Evolutionary conservation across 2,329 filamentous ascomycete species (phyloP), one percentile per base, ranked within the genome.

Genomic region (Colletotrichum musicola): DNA sequence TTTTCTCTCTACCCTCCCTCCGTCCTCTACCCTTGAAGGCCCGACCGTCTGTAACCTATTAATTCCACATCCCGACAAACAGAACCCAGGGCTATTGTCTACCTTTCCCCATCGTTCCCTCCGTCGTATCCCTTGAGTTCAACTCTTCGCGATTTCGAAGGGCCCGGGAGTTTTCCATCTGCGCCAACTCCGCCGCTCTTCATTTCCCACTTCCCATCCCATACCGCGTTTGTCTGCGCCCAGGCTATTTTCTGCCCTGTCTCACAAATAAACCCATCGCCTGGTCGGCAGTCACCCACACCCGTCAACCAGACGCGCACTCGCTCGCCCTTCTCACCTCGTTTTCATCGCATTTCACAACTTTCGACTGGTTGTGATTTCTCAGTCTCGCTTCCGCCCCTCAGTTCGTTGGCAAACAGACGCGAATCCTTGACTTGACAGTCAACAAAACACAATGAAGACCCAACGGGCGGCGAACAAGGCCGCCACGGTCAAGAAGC

Each of bases 401-500:
- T 16, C 13, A n/a, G 7, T 54, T 16, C 35, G 14, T 44, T 35
- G 2, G 49, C 38, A 55, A 62, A 61, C 51, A 57, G 18, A 57
- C 47, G 20, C 60, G n/a, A 46, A 60, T 38, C 49, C 35, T 57
- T 57, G 49, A 56, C 55, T 40, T 12, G 35, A 54, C 18, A 77
- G 25, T 60, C 22, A 76, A n/a, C 46, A 20, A 74, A 74, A 65
- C 73, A 74, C 71, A 47, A 78, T 78, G 77, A 77, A 77, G 68
- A 72, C 75, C 12, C 77, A 78, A 65, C 72, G 75, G 65, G 75
- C 72, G 55, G 69, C 73, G 38, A 70, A 72, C 53, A 79, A 78
- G 71, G 74, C 73, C 68, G 76, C 77, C 65, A 72, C 75, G 56
- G 75, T 78, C 30, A 68, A 78, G 30, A 77, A 75, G 69, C 75